These are phyloP conservation scores for Dillenia turbinata DNA, from an alignment of 164 flowering plant genomes.

Conservation along the genomic window DNA sequence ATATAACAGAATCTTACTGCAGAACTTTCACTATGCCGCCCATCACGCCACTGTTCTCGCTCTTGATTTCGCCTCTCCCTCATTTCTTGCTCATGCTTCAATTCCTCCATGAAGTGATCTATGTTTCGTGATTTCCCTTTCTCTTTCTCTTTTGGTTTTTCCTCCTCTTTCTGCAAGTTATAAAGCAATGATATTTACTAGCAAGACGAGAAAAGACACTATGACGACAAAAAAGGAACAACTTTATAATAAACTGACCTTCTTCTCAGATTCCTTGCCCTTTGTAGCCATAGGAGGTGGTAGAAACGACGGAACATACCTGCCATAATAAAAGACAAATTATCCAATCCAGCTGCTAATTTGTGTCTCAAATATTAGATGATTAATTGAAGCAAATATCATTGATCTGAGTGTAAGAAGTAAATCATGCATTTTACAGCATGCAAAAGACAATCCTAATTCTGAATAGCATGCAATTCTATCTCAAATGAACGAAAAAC, in stretches of 20 bases:
- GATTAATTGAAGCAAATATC: no score
- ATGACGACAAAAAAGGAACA: background rate
- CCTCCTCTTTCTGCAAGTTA: conserved; percentile 62
- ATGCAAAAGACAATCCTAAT: no score
- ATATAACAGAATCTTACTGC: conserved; percentile 42
- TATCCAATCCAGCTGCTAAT: no score
- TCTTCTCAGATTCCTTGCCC: conserved; percentile 80
- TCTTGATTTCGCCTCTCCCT: conserved; percentile 95
- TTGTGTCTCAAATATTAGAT: no score
- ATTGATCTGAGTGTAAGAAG: no score
- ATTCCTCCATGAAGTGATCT: conserved; percentile 96
- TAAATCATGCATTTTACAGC: no score
- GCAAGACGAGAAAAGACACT: background rate
- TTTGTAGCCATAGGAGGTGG: conserved; percentile 88
- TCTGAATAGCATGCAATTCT: no score
- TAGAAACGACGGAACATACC: conserved; percentile 96
- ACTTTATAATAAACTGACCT: conserved; percentile 36
- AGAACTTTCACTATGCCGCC: conserved; percentile 64
- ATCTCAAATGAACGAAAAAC: no score
- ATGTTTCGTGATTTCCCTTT: conserved; percentile 88
- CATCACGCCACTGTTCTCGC: conserved; percentile 82
- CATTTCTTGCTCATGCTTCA: conserved; percentile 94
- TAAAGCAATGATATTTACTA: background rate
- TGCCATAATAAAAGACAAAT: conserved; percentile 24
- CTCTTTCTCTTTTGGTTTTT: conserved; percentile 85